Evolutionary conservation across 768 basidiomycete genomes (phyloP).

Genomic region (Termitomyces sp.): DNA sequence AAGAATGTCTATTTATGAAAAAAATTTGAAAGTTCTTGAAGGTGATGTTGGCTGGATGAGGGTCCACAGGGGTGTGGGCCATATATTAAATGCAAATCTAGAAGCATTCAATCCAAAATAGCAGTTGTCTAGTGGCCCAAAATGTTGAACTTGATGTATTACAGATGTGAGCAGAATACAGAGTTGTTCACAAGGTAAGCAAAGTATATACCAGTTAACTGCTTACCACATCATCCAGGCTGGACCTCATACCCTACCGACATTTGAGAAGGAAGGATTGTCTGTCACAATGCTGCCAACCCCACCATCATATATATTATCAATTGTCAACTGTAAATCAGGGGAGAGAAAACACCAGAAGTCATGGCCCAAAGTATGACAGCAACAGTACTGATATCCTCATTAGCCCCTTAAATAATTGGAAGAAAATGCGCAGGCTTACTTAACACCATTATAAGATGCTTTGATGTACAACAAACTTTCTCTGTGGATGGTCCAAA

Average conservation of each 20-base stretch:
- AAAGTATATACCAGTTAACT: neutral
- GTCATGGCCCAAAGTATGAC: conserved; percentile 73
- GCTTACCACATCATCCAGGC: too few relatives aligned
- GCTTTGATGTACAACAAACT: conserved; percentile 83
- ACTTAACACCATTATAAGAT: conserved; percentile 77
- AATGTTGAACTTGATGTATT: too few relatives aligned
- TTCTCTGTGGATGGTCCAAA: conserved; percentile 60
- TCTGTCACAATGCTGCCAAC: conserved; percentile 52
- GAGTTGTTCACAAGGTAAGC: neutral
- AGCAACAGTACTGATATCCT: conserved; percentile 44
- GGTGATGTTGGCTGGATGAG: too few relatives aligned
- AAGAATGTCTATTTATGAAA: too few relatives aligned
- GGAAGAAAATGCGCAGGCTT: conserved; percentile 21
- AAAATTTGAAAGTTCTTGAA: too few relatives aligned
- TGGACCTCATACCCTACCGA: conserved; percentile 22
- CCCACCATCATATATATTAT: conserved; percentile 63
- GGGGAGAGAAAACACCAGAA: conserved; percentile 45
- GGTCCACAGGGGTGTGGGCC: too few relatives aligned
- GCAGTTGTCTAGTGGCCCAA: too few relatives aligned
- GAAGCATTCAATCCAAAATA: too few relatives aligned
- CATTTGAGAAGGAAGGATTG: conserved; percentile 58
- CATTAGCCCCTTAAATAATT: neutral
- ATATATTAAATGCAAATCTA: too few relatives aligned
- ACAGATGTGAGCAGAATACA: neutral
- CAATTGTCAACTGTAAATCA: conserved; percentile 50